phyloP scores from a whole-genome alignment of 2,329 filamentous ascomycete species.

The Ophiostoma perfectum region DNA sequence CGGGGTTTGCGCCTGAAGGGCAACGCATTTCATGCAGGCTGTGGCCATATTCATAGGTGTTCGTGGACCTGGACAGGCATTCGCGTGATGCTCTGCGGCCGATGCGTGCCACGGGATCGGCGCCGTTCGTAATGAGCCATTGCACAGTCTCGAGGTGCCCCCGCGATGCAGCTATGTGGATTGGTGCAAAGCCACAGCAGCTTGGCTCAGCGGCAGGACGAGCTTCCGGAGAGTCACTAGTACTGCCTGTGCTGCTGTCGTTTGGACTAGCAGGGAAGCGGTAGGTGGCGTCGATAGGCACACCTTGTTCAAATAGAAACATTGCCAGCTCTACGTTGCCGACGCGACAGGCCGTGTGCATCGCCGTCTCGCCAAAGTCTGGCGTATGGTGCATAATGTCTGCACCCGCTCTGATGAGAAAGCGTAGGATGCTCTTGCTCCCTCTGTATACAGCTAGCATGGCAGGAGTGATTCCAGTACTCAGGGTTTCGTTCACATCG shows the following conservation, averaged over 20 bases:
- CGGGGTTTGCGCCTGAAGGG: background rate
- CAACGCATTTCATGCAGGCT: too few species aligned
- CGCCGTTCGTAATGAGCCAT: background rate
- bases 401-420: background rate
- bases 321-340: background rate
- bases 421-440: background rate
- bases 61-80: background rate
- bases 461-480: background rate
- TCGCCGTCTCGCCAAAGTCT: background rate
- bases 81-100: background rate
- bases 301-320: background rate
- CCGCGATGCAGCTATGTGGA: background rate
- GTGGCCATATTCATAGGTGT: too few species aligned
- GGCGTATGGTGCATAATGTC: background rate
- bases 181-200: slow-evolving; percentile 6
- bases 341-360: background rate
- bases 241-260: background rate
- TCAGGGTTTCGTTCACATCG: background rate
- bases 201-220: background rate
- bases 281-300: background rate
- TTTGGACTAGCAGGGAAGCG: background rate
- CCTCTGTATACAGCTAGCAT: background rate
- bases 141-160: background rate
- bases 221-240: background rate
- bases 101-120: background rate